These are phyloP conservation scores for Phymatotrichopsis omnivora DNA, from an alignment of 2,329 filamentous ascomycete genomes.

Conservation along the genomic window DNA sequence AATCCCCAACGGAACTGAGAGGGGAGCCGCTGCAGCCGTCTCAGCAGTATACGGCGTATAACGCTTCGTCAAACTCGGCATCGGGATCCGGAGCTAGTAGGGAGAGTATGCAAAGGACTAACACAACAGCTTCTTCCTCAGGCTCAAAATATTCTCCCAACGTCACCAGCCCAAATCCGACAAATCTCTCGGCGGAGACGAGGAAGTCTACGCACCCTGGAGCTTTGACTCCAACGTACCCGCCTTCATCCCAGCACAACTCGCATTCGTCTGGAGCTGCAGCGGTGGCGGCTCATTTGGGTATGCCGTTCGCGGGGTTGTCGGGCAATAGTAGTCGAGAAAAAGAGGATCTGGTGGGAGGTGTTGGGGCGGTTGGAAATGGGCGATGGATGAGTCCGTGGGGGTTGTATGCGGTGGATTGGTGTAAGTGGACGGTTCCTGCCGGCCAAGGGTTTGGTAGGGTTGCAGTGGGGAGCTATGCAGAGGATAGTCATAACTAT, in stretches of 20 bases:
- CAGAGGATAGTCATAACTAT: constrained; percentile 98
- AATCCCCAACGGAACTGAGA: constrained; percentile 3
- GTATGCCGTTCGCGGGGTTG: constrained; percentile 25
- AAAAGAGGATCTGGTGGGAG: constrained; percentile 20
- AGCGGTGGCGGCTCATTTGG: constrained; percentile 4
- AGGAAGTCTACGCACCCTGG: constrained; percentile 25
- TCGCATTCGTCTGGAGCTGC: constrained; percentile 12
- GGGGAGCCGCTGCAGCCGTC: neutral
- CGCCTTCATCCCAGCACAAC: constrained; percentile 20
- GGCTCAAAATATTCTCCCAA: constrained; percentile 23
- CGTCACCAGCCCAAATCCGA: constrained; percentile 3
- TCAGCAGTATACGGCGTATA: constrained; percentile 23
- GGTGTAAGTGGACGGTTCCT: constrained; percentile 88
- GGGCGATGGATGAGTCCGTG: constrained; percentile 59
- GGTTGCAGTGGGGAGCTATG: constrained; percentile 86
- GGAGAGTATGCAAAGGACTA: constrained; percentile 20
- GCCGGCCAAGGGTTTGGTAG: constrained; percentile 64
- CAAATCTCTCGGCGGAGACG: constrained; percentile 2
- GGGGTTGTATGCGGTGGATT: constrained; percentile 94
- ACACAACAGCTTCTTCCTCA: constrained; percentile 12
- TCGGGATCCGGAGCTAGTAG: constrained; percentile 3
- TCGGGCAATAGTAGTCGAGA: constrained; percentile 19
- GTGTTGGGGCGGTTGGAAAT: constrained; percentile 23
- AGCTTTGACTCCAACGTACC: constrained; percentile 24
- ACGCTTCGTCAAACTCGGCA: constrained; percentile 13